Percentiles rank a stretch among this genome's conserved stretches.
phyloP scores from a whole-genome alignment of 192 early-diverging fungal genomes.

The Chytriomyces sp. region DNA sequence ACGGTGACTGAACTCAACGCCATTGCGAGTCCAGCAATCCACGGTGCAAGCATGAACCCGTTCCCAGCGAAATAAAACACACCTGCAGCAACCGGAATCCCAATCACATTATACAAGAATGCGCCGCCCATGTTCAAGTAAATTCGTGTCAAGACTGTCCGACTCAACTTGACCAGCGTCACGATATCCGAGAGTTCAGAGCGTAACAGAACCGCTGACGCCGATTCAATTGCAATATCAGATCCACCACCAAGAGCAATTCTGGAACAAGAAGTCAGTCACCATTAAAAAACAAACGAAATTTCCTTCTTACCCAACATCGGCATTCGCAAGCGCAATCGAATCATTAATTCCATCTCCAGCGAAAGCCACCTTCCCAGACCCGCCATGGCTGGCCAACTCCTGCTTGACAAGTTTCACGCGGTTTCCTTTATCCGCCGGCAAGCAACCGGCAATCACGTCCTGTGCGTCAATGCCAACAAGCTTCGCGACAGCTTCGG shows the following conservation, averaged over 20 bases:
- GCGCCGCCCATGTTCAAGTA: slow-evolving; percentile 90
- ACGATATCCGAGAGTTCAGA: slow-evolving; percentile 78
- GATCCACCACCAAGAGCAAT: slow-evolving; percentile 90
- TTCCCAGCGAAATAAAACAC: slow-evolving; percentile 57
- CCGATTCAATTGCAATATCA: slow-evolving; percentile 88
- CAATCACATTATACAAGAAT: slow-evolving; percentile 82
- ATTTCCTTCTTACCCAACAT: slow-evolving; percentile 68
- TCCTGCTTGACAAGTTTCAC: slow-evolving; percentile 37
- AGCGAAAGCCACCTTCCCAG: slow-evolving; percentile 78
- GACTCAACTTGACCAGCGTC: slow-evolving; percentile 77
- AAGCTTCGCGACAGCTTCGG: slow-evolving; percentile 61
- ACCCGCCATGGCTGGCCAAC: slow-evolving; percentile 54
- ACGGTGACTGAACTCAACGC: slow-evolving; percentile 84
- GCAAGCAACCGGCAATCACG: slow-evolving; percentile 70
- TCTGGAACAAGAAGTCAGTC: not conserved
- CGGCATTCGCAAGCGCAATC: slow-evolving; percentile 85
- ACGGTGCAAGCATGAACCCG: slow-evolving; percentile 66
- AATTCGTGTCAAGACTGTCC: slow-evolving; percentile 77
- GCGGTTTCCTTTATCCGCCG: slow-evolving; percentile 72
- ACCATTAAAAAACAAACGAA: not conserved
- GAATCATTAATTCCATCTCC: slow-evolving; percentile 98
- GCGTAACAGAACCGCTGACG: slow-evolving; percentile 81
- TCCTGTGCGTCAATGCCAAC: slow-evolving; percentile 64
- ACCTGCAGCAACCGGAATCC: slow-evolving; percentile 91
- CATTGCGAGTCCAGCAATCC: slow-evolving; percentile 91